These are phyloP conservation scores for Biscogniauxia marginata DNA, from an alignment of 2,329 filamentous ascomycete genomes.

Conservation along the genomic window DNA sequence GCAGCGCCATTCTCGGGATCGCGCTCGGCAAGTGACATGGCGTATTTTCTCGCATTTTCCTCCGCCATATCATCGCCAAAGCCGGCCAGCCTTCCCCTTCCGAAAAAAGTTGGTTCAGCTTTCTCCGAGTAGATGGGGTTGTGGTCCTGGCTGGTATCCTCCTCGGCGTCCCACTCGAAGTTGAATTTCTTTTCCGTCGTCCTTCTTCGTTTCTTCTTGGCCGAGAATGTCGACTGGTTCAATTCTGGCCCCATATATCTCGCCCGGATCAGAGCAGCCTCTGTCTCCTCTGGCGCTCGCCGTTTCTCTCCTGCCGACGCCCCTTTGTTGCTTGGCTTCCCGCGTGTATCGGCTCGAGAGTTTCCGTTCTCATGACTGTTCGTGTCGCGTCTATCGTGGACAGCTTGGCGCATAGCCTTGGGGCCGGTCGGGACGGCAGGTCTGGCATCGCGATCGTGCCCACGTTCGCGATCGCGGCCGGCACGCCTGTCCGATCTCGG, in stretches of 20 bases:
- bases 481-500: conserved; percentile 24
- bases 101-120: conserved; percentile 63
- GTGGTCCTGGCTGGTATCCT: conserved; percentile 83
- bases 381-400: conserved; percentile 38
- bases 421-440: conserved; percentile 66
- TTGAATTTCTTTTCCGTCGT: conserved; percentile 98
- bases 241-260: conserved; percentile 90
- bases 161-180: conserved; percentile 94
- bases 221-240: conserved; percentile 81
- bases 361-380: conserved; percentile 40
- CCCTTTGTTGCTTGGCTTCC: conserved; percentile 20
- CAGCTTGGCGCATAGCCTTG: conserved; percentile 59
- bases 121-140: conserved; percentile 76
- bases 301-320: conserved; percentile 24
- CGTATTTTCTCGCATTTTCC: conserved; percentile 54
- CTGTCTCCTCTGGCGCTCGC: conserved; percentile 55
- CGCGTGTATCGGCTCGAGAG: conserved; percentile 20
- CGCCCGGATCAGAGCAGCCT: conserved; percentile 71
- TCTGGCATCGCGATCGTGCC: conserved; percentile 23
- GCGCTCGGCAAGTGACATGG: conserved; percentile 68
- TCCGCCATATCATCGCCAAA: conserved; percentile 56
- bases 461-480: conserved; percentile 27
- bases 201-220: conserved; percentile 90
- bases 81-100: conserved; percentile 43
- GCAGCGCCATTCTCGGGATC: conserved; percentile 74